Conservation (phyloP, 768 basidiomycete genomes). For the Phaeolepiota aurea region DNA sequence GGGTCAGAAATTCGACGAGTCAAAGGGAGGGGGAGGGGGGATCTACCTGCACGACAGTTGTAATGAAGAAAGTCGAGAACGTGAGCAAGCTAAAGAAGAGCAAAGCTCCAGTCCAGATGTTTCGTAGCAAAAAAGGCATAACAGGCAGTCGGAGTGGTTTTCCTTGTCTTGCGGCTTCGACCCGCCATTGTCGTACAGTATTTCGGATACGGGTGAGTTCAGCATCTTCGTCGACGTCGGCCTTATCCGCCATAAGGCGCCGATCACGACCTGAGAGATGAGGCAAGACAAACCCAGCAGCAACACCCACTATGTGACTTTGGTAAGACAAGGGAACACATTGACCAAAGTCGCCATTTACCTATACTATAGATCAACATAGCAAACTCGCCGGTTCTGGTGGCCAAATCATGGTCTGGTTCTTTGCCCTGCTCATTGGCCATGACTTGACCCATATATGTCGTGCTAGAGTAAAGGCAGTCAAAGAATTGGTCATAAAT, state of each 20-base stretch:
- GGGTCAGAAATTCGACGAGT: not conserved
- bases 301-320: constrained; percentile 61
- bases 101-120: constrained; percentile 89
- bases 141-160: constrained; percentile 71
- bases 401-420: constrained; percentile 78
- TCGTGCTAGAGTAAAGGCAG: constrained; percentile 48
- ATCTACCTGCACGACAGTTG: constrained; percentile 60
- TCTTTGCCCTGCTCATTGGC: constrained; percentile 65
- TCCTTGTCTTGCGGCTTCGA: constrained; percentile 72
- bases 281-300: constrained; percentile 76
- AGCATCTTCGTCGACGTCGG: constrained; percentile 66
- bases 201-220: constrained; percentile 64
- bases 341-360: constrained; percentile 26
- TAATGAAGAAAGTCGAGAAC: constrained; percentile 81
- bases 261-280: constrained; percentile 76
- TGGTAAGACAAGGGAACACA: constrained; percentile 4
- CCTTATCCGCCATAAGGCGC: constrained; percentile 63
- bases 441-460: constrained; percentile 93
- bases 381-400: constrained; percentile 78
- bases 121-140: constrained; percentile 86
- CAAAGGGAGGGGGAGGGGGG: constrained; percentile 1
- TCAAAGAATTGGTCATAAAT: not conserved
- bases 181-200: constrained; percentile 75
- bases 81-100: constrained; percentile 74
- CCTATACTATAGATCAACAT: constrained; percentile 88